These are phyloP conservation scores for Parsonsia alboflavescens DNA, from an alignment of 257 asterid species.

Conservation along the genomic window DNA sequence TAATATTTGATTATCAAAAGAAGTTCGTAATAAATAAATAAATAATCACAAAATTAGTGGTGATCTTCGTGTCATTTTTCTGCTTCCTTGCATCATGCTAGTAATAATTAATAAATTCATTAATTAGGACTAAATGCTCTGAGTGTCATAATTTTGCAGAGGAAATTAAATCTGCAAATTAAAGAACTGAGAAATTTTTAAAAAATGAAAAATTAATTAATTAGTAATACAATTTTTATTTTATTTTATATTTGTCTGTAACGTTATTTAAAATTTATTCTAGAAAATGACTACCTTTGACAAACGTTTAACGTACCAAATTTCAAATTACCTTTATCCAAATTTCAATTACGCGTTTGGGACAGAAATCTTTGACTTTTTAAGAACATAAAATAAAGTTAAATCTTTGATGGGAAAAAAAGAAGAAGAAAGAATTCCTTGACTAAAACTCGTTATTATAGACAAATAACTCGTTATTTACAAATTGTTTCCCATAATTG, in stretches of 20 bases:
- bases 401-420: background rate
- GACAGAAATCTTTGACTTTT: slow-evolving; percentile 7
- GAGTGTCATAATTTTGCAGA: slow-evolving; percentile 2
- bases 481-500: background rate
- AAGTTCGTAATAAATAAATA: no score
- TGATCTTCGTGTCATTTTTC: no score
- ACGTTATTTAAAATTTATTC: background rate
- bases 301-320: background rate
- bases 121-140: background rate
- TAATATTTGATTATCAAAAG: no score
- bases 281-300: background rate
- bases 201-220: background rate
- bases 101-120: background rate
- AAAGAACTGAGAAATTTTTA: background rate
- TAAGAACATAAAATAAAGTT: background rate
- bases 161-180: background rate
- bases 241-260: background rate
- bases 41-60: no score
- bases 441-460: no score
- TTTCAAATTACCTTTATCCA: background rate
- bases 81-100: no score
- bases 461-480: background rate
- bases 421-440: background rate
- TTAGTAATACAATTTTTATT: background rate
- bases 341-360: slow-evolving; percentile 6